These are phyloP conservation scores for Mortierella sp. DNA, from an alignment of 371 early-diverging fungal genomes.

Conservation along the genomic window DNA sequence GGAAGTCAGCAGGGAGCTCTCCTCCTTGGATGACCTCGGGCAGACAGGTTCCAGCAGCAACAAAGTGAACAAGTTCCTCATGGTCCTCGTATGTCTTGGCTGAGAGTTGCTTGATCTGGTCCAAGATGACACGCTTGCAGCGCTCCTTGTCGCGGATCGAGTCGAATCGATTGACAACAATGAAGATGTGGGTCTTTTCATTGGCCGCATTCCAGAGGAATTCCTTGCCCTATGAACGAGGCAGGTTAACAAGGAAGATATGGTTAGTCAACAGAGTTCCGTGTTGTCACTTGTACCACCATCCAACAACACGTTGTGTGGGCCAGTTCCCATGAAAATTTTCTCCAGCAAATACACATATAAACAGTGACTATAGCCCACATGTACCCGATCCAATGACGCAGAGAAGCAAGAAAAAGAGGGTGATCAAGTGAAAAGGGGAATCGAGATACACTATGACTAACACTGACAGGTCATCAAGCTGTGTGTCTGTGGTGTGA, in stretches of 20 bases:
- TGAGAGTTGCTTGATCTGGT: slow-evolving; percentile 93
- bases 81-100: slow-evolving; percentile 92
- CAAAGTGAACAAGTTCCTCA: slow-evolving; percentile 96
- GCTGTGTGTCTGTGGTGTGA: background rate
- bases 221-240: slow-evolving; percentile 80
- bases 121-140: slow-evolving; percentile 90
- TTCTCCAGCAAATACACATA: background rate
- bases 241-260: background rate
- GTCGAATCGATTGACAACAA: slow-evolving; percentile 97
- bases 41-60: slow-evolving; percentile 78
- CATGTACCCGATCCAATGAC: background rate
- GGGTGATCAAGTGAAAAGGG: slow-evolving; percentile 9
- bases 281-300: slow-evolving; percentile 19
- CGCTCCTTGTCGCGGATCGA: slow-evolving; percentile 93
- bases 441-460: slow-evolving; percentile 1
- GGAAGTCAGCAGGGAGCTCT: slow-evolving; percentile 76
- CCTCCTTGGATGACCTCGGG: slow-evolving; percentile 50
- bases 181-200: slow-evolving; percentile 98
- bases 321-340: slow-evolving; percentile 45
- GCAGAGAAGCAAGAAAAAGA: background rate
- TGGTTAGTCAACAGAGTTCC: background rate
- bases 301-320: background rate
- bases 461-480: slow-evolving; percentile 10
- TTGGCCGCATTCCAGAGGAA: slow-evolving; percentile 94
- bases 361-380: slow-evolving; percentile 12